These are phyloP conservation scores for Hymenoscyphus fructigenus DNA, from an alignment of 2,329 filamentous ascomycete genomes.

Conservation along the genomic window DNA sequence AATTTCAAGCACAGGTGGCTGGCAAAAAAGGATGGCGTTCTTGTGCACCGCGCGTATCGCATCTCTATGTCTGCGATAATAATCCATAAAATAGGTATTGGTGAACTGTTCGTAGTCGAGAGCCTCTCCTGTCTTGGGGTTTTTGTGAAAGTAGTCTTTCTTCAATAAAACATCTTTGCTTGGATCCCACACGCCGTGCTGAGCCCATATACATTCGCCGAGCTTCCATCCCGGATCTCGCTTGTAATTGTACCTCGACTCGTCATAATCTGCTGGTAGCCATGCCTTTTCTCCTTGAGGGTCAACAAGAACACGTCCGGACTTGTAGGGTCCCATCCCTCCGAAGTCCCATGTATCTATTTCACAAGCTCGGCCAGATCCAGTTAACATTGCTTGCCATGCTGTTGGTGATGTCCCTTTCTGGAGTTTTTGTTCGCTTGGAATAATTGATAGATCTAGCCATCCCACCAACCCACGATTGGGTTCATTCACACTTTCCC, in stretches of 20 bases:
- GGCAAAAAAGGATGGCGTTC: conserved; percentile 82
- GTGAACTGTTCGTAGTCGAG: conserved; percentile 85
- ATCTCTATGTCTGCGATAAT: conserved; percentile 74
- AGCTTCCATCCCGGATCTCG: conserved; percentile 85
- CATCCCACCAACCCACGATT: conserved; percentile 85
- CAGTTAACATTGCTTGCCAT: conserved; percentile 89
- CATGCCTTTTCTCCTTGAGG: conserved; percentile 83
- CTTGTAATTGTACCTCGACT: conserved; percentile 86
- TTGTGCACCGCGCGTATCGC: conserved; percentile 75
- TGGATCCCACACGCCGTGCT: conserved; percentile 94
- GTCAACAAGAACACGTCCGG: conserved; percentile 78
- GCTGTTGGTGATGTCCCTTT: conserved; percentile 92
- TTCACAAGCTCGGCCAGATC: conserved; percentile 88
- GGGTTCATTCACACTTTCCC: conserved; percentile 96
- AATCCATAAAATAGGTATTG: conserved; percentile 86
- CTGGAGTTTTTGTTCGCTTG: conserved; percentile 83
- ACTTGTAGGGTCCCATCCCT: conserved; percentile 86
- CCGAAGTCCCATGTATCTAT: conserved; percentile 93
- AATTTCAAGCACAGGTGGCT: conserved; percentile 88
- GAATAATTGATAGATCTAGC: conserved; percentile 76
- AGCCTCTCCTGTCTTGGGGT: conserved; percentile 69
- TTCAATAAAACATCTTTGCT: conserved; percentile 71
- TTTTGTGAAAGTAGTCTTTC: conserved; percentile 85
- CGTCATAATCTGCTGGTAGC: conserved; percentile 80
- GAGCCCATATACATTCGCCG: conserved; percentile 95